Conservation (phyloP, 352 stramenopile genomes). For the Globisporangium alternatum region DNA sequence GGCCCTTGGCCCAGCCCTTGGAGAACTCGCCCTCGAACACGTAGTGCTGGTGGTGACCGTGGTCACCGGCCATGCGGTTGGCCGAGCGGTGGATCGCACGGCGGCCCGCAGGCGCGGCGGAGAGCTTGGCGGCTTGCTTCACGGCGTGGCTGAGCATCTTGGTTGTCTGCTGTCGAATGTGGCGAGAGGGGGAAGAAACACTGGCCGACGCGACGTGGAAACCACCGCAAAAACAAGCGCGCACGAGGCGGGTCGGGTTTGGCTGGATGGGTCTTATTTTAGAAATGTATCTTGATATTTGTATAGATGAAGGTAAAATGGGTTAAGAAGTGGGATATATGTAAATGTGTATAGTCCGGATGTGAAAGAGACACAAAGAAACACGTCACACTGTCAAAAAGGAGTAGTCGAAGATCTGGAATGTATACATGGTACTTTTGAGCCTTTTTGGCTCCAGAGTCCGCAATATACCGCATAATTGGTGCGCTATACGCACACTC, state of each 20-base stretch:
- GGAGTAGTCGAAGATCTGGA: too few species aligned
- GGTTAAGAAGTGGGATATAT: conserved; percentile 1
- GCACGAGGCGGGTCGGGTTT: background rate
- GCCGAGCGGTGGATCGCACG: conserved; percentile 76
- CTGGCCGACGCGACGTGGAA: background rate
- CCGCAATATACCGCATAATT: too few species aligned
- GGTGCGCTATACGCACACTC: too few species aligned
- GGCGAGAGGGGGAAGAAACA: conserved; percentile 16
- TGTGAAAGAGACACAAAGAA: conserved; percentile 23
- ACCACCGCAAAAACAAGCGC: conserved; percentile 4
- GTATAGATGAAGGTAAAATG: conserved; percentile 2
- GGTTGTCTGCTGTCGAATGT: conserved; percentile 1
- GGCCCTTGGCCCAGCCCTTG: conserved; percentile 61
- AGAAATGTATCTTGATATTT: background rate
- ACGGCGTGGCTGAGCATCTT: conserved; percentile 55
- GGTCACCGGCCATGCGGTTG: conserved; percentile 69
- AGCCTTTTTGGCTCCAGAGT: too few species aligned
- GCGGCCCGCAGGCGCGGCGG: conserved; percentile 32
- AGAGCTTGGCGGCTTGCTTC: conserved; percentile 74
- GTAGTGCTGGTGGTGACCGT: conserved; percentile 81
- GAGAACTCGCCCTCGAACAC: conserved; percentile 84
- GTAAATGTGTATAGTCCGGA: conserved; percentile 24
- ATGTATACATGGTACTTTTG: too few species aligned
- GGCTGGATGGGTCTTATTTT: background rate
- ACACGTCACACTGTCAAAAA: conserved; percentile 9